These are phyloP conservation scores for Rhodotorula babjevae DNA, from an alignment of 768 basidiomycete species.

Conservation along the genomic window DNA sequence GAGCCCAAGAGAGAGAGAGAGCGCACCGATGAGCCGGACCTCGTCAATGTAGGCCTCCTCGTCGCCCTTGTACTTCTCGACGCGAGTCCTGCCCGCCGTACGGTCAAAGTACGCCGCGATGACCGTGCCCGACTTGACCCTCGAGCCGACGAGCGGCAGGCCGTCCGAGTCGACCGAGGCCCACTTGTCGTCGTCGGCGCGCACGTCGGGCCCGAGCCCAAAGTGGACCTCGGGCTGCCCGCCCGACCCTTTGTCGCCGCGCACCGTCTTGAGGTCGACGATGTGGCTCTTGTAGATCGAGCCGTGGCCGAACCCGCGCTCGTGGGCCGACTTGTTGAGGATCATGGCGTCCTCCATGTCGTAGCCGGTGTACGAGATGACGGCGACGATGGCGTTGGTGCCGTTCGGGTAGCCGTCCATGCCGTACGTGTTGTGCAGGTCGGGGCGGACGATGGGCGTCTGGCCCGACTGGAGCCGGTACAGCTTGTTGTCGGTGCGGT, in stretches of 20 bases:
- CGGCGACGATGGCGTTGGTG: constrained; percentile 96
- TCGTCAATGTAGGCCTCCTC: constrained; percentile 83
- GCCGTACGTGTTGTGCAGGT: constrained; percentile 84
- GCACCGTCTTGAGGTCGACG: constrained; percentile 77
- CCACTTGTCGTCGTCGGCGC: constrained; percentile 51
- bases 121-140: constrained; percentile 67
- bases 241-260: constrained; percentile 57
- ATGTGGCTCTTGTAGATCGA: constrained; percentile 93
- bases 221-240: constrained; percentile 77
- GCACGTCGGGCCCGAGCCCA: constrained; percentile 70
- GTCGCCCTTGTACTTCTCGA: constrained; percentile 95
- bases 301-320: constrained; percentile 94
- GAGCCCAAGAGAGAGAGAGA: not conserved
- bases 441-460: constrained; percentile 87
- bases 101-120: constrained; percentile 86
- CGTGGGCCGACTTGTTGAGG: constrained; percentile 95
- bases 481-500: constrained; percentile 96
- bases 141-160: constrained; percentile 69
- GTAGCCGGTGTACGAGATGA: constrained; percentile 99
- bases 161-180: constrained; percentile 74
- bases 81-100: constrained; percentile 69
- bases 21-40: constrained; percentile 78
- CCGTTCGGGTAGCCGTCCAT: constrained; percentile 99
- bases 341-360: constrained; percentile 99
- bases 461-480: constrained; percentile 94